Conservation (phyloP, 768 basidiomycete genomes). For the Naganishia onofrii region DNA sequence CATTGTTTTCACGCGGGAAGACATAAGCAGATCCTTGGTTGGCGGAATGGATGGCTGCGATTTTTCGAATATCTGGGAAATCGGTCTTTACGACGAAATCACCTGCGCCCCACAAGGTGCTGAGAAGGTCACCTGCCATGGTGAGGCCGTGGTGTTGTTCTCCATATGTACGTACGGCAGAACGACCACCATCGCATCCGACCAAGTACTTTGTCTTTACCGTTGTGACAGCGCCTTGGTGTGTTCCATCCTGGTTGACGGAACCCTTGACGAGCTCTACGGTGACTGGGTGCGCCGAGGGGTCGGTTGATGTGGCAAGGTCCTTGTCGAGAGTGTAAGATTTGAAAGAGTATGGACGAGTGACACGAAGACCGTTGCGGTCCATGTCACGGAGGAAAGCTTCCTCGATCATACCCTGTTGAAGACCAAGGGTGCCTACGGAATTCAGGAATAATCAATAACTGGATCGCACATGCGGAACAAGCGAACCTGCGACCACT, state of each 20-base stretch:
- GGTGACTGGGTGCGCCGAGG: constrained; percentile 26
- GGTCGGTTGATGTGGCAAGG: neutral
- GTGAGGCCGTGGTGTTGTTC: constrained; percentile 24
- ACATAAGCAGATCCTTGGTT: constrained; percentile 32
- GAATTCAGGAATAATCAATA: neutral
- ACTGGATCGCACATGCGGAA: neutral
- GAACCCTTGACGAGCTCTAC: constrained; percentile 31
- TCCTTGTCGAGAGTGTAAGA: constrained; percentile 23
- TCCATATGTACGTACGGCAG: constrained; percentile 26
- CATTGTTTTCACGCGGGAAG: constrained; percentile 36
- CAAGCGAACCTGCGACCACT: neutral
- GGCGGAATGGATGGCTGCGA: constrained; percentile 35
- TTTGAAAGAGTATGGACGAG: constrained; percentile 31
- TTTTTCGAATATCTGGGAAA: constrained; percentile 36
- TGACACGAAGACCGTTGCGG: constrained; percentile 29
- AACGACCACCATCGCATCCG: constrained; percentile 34
- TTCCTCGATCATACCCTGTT: constrained; percentile 35
- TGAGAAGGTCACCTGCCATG: constrained; percentile 31
- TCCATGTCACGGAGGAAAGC: constrained; percentile 35
- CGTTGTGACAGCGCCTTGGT: constrained; percentile 24
- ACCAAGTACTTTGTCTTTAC: constrained; percentile 34
- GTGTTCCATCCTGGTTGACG: constrained; percentile 6
- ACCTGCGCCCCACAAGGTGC: constrained; percentile 33
- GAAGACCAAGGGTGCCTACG: constrained; percentile 17
- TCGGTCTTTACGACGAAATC: constrained; percentile 36